phyloP scores from a whole-genome alignment of 768 basidiomycete genomes.

The Sarcodon aspratus region DNA sequence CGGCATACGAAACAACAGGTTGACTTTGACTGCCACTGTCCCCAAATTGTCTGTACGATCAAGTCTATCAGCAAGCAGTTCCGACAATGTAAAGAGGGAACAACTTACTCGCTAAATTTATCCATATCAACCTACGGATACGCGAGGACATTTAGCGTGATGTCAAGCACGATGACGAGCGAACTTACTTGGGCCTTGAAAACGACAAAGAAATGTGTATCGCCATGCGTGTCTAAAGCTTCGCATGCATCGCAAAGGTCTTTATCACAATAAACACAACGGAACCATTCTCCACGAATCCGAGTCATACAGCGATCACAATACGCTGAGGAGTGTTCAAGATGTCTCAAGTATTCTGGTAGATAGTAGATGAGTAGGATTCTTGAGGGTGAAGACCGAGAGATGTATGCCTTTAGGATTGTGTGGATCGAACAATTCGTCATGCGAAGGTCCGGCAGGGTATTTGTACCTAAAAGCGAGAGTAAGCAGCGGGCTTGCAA shows the following conservation, averaged over 20 bases:
- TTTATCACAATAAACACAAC: conserved; percentile 78
- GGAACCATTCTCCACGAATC: conserved; percentile 84
- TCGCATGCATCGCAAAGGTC: conserved; percentile 87
- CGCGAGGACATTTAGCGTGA: conserved; percentile 5
- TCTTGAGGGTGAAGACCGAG: background rate
- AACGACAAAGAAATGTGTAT: conserved; percentile 75
- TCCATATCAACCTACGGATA: conserved; percentile 57
- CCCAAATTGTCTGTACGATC: too few species aligned
- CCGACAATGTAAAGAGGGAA: too few species aligned
- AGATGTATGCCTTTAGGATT: conserved; percentile 45
- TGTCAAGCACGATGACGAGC: background rate
- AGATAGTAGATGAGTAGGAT: background rate
- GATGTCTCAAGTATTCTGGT: conserved; percentile 50
- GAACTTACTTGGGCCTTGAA: conserved; percentile 68
- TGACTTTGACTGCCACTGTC: too few species aligned
- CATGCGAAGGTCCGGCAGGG: conserved; percentile 42
- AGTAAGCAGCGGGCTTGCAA: conserved; percentile 6
- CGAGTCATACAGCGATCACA: conserved; percentile 81
- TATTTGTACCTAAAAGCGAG: conserved; percentile 40
- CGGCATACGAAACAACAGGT: too few species aligned
- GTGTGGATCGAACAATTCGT: conserved; percentile 21
- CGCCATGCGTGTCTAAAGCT: conserved; percentile 69
- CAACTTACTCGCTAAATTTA: conserved; percentile 34
- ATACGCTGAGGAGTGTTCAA: conserved; percentile 56
- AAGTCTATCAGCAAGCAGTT: too few species aligned